Evolutionary conservation across 2,329 filamentous ascomycete genomes (phyloP).

Genomic region (Aspergillus aculeatinus): DNA sequence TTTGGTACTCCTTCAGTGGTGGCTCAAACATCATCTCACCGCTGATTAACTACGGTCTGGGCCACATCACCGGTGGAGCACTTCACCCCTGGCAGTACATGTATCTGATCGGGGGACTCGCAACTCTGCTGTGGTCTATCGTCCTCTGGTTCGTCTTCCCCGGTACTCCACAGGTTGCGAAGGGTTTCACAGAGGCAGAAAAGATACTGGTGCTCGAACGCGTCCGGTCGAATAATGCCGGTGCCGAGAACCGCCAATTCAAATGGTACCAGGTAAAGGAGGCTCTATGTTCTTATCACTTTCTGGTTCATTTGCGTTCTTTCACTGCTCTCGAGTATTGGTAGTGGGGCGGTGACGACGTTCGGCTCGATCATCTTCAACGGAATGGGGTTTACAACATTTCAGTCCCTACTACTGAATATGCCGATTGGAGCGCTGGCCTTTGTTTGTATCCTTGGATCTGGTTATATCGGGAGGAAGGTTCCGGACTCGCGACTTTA

Average conservation of each 20-base stretch:
- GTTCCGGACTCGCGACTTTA: slow-evolving; percentile 8
- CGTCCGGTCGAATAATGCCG: slow-evolving; percentile 9
- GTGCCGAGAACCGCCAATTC: slow-evolving; percentile 7
- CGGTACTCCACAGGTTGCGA: slow-evolving; percentile 1
- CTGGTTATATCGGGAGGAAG: slow-evolving; percentile 11
- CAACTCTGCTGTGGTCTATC: slow-evolving; percentile 8
- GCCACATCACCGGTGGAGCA: slow-evolving; percentile 9
- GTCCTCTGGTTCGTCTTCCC: slow-evolving; percentile 13
- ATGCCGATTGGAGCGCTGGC: slow-evolving; percentile 10
- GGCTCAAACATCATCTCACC: slow-evolving; percentile 13
- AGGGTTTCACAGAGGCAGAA: slow-evolving; percentile 9
- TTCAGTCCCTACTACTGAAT: slow-evolving; percentile 11
- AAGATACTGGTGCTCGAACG: slow-evolving; percentile 2
- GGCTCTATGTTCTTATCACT: slow-evolving; percentile 3
- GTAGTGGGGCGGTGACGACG: slow-evolving; percentile 6
- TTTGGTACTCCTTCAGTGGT: slow-evolving; percentile 17
- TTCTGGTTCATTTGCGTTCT: slow-evolving; percentile 12
- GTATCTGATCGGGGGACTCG: slow-evolving; percentile 12
- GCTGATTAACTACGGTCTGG: slow-evolving; percentile 14
- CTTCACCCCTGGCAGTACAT: slow-evolving; percentile 13
- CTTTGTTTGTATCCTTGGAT: slow-evolving; percentile 11
- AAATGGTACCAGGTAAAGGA: slow-evolving; percentile 10
- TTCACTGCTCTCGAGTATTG: slow-evolving; percentile 6
- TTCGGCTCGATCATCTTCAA: slow-evolving; percentile 15
- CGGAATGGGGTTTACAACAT: slow-evolving; percentile 11